phyloP scores from a whole-genome alignment of 805 yeast species.

The Saccharomycopsis amapae region DNA sequence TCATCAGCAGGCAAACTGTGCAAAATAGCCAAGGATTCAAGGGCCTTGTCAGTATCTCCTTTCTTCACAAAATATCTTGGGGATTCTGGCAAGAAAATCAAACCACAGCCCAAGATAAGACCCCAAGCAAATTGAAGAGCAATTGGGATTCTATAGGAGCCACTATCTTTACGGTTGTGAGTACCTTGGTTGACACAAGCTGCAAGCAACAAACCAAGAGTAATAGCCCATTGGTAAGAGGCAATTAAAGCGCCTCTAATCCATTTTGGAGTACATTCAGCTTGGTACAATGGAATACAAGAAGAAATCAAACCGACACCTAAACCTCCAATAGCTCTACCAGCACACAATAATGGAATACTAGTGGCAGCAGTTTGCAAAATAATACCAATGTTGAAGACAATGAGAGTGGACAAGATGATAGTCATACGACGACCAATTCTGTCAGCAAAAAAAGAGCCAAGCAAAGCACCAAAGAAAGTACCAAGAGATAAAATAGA shows the following conservation, averaged over 20 bases:
- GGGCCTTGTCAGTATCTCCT: constrained; percentile 43
- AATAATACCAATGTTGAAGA: constrained; percentile 48
- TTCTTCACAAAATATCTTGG: constrained; percentile 63
- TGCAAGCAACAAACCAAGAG: constrained; percentile 65
- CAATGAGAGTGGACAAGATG: constrained; percentile 35
- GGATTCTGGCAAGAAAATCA: constrained; percentile 57
- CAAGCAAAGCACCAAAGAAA: constrained; percentile 56
- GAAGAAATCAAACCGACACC: constrained; percentile 65
- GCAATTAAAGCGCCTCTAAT: constrained; percentile 61
- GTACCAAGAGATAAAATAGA: constrained; percentile 72
- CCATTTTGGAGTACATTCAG: constrained; percentile 52
- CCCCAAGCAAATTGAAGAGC: constrained; percentile 60
- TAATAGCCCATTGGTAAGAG: constrained; percentile 74
- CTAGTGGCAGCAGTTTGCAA: constrained; percentile 42
- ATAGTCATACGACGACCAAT: constrained; percentile 50
- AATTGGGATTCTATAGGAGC: constrained; percentile 61
- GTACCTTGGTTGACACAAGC: constrained; percentile 54
- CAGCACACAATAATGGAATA: constrained; percentile 49
- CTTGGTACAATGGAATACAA: constrained; percentile 60
- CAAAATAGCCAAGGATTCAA: constrained; percentile 51
- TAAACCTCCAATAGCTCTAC: constrained; percentile 61
- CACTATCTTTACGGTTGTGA: constrained; percentile 37
- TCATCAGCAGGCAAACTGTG: constrained; percentile 42
- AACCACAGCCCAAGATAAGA: constrained; percentile 41
- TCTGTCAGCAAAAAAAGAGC: constrained; percentile 50